These are phyloP conservation scores for Teratosphaeria destructans DNA, from an alignment of 2,329 filamentous ascomycete genomes.

Conservation along the genomic window DNA sequence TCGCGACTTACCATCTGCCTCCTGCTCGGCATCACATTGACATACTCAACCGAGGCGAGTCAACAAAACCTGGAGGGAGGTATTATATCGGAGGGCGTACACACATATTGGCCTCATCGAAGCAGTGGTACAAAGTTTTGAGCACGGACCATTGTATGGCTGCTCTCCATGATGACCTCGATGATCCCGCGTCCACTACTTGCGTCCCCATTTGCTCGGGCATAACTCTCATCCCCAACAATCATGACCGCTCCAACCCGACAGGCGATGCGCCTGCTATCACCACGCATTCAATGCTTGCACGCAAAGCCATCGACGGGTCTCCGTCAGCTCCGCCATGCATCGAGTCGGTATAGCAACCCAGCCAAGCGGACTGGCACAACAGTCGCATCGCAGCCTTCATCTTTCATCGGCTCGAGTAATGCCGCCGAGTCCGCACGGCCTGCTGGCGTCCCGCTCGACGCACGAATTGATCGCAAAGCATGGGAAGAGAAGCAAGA, in stretches of 20 bases:
- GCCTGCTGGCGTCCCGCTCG: conserved; percentile 12
- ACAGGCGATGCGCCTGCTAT: conserved; percentile 21
- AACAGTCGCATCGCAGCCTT: conserved; percentile 11
- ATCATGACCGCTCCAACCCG: conserved; percentile 18
- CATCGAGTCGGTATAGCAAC: conserved; percentile 26
- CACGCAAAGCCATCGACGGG: conserved; percentile 6
- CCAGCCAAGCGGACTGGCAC: conserved; percentile 19
- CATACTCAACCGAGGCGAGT: no score
- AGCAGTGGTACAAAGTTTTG: background rate
- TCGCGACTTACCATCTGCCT: background rate
- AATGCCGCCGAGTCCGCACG: conserved; percentile 3
- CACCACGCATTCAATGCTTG: conserved; percentile 16
- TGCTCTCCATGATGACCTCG: background rate
- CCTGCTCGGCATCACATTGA: no score
- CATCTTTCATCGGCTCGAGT: conserved; percentile 12
- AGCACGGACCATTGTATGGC: background rate
- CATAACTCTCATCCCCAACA: background rate
- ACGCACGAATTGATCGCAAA: conserved; percentile 15
- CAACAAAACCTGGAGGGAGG: no score
- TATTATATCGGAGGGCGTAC: no score
- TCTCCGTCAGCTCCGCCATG: conserved; percentile 16
- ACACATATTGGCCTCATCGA: background rate
- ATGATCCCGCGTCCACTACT: background rate
- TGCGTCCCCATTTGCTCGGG: background rate
- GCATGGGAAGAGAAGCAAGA: conserved; percentile 20